Evolutionary conservation across 495 filamentous ascomycete genomes (phyloP).

Genomic region (Tirmania nivea): DNA sequence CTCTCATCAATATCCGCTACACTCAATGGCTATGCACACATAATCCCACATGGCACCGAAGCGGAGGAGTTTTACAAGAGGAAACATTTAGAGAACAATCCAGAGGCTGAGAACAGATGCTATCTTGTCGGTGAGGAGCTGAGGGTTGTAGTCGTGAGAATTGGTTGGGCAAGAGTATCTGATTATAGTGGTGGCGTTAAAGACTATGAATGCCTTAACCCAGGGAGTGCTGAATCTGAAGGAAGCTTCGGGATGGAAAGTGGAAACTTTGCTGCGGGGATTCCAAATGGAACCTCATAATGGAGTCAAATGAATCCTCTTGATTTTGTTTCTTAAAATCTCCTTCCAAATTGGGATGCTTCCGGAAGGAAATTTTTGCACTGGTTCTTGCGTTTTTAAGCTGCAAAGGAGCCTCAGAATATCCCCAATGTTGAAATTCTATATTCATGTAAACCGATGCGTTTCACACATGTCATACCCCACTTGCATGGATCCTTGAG

Average conservation of each 20-base stretch:
- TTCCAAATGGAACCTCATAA: not conserved
- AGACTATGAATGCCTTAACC: slow-evolving; percentile 21
- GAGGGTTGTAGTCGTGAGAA: slow-evolving; percentile 38
- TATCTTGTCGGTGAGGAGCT: slow-evolving; percentile 27
- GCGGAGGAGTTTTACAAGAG: slow-evolving; percentile 66
- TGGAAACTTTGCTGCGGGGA: not conserved
- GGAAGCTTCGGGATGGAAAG: not conserved
- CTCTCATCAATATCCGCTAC: slow-evolving; percentile 82
- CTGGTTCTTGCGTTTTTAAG: no score
- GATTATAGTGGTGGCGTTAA: slow-evolving; percentile 44
- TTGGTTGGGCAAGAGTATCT: slow-evolving; percentile 36
- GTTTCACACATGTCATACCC: no score
- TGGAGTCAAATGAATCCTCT: no score
- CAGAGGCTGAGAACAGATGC: slow-evolving; percentile 14
- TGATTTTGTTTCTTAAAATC: no score
- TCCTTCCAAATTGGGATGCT: no score
- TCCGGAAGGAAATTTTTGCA: no score
- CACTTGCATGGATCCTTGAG: no score
- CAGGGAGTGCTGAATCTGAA: not conserved
- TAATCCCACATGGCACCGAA: slow-evolving; percentile 48
- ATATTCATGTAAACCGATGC: no score
- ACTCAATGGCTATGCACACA: slow-evolving; percentile 59
- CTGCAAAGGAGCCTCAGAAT: no score
- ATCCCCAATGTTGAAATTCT: no score
- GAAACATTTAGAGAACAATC: slow-evolving; percentile 71